A percentile compares a stretch with the other conserved stretches of the same genome.
Conservation (phyloP, 1,284 basidiomycete genomes). For the Stygiomarasmius scandens region DNA sequence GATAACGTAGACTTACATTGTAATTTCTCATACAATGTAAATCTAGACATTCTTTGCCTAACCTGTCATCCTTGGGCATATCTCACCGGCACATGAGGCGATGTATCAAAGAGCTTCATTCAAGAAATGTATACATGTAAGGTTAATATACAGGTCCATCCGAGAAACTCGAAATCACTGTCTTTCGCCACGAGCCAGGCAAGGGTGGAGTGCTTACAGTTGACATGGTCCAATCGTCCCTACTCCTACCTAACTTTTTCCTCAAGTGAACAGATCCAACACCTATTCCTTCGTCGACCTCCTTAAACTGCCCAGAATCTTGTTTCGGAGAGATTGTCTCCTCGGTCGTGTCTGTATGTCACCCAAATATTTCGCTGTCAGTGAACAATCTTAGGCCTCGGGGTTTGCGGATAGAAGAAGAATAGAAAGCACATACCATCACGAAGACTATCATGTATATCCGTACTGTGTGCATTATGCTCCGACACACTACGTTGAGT, state of each 20-base stretch:
- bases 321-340: constrained; percentile 9
- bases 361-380: constrained; percentile 10
- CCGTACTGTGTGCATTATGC: neutral
- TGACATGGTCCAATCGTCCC: constrained; percentile 4
- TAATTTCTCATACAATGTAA: neutral
- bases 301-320: constrained; percentile 1
- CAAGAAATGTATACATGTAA: constrained; percentile 1
- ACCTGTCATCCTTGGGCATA: neutral
- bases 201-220: constrained; percentile 7
- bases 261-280: neutral
- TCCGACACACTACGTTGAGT: constrained; percentile 7
- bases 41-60: neutral
- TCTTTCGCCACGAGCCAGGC: constrained; percentile 11
- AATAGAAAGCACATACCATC: constrained; percentile 5
- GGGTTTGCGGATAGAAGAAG: neutral
- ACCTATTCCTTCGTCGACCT: constrained; percentile 8
- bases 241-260: neutral
- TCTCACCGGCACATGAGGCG: neutral
- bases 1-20: too few species aligned
- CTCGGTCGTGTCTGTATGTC: constrained; percentile 7
- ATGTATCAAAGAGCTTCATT: neutral
- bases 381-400: neutral
- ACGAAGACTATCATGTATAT: neutral
- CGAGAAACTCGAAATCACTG: neutral
- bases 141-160: constrained; percentile 1